phyloP scores from a whole-genome alignment of 768 basidiomycete genomes.

The Hortiboletus campestris region DNA sequence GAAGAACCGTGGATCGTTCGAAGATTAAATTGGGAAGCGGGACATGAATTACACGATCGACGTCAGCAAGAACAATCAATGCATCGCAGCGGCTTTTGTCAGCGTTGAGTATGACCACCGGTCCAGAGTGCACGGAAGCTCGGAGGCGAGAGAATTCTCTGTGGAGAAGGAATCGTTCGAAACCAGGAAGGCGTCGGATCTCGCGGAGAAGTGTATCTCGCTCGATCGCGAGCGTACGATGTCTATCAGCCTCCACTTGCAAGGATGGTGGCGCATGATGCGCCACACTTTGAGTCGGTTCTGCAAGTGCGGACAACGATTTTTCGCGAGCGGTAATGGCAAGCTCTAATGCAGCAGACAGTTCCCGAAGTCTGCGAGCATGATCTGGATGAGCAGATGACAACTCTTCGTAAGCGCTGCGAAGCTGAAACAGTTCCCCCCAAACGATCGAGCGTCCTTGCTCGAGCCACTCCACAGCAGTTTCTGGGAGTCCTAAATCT shows the following conservation, averaged over 20 bases:
- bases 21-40: constrained; percentile 1
- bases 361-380: neutral
- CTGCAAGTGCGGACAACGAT: too few species aligned
- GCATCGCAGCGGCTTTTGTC: constrained; percentile 31
- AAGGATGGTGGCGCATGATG: too few species aligned
- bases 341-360: neutral
- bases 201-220: neutral
- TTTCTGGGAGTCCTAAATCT: neutral
- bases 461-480: constrained; percentile 11
- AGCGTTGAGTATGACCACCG: neutral
- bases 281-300: too few species aligned
- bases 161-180: constrained; percentile 1
- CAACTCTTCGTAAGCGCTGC: constrained; percentile 4
- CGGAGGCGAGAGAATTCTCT: neutral
- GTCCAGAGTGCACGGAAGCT: neutral
- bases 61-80: neutral
- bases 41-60: neutral
- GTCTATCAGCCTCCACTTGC: neutral
- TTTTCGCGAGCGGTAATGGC: neutral
- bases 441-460: constrained; percentile 9
- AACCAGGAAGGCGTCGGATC: neutral
- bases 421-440: neutral
- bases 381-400: neutral
- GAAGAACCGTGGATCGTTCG: neutral
- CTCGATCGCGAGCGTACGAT: neutral